phyloP scores from a whole-genome alignment of 2,329 filamentous ascomycete species.

The Niveomyces coronatus region DNA sequence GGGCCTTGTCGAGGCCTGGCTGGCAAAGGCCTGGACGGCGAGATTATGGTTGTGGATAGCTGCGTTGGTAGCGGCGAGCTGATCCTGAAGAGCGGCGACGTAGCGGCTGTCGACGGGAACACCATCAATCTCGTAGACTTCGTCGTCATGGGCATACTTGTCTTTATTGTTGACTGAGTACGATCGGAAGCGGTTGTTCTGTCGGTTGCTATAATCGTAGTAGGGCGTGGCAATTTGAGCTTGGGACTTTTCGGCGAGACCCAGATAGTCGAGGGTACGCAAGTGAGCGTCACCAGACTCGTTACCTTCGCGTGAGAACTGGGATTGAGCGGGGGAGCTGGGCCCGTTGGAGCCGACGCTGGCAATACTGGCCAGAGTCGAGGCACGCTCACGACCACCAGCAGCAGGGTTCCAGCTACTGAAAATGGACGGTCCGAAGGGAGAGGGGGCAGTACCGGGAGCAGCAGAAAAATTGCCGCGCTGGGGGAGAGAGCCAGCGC shows the following conservation, averaged over 20 bases:
- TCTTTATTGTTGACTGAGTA: constrained; percentile 99
- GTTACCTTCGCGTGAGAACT: constrained; percentile 74
- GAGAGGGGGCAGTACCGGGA: constrained; percentile 42
- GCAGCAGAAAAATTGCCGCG: constrained; percentile 56
- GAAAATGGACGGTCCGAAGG: constrained; percentile 86
- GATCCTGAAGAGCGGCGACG: constrained; percentile 51
- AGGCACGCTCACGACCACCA: constrained; percentile 67
- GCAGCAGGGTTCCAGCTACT: constrained; percentile 66
- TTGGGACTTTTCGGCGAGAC: constrained; percentile 86
- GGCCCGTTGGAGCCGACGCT: constrained; percentile 88
- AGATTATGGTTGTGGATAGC: constrained; percentile 86
- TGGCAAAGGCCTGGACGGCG: constrained; percentile 85
- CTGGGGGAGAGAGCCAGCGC: constrained; percentile 91
- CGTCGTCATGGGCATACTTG: constrained; percentile 85
- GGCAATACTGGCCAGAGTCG: constrained; percentile 70
- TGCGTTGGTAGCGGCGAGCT: constrained; percentile 53
- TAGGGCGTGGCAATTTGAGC: constrained; percentile 67
- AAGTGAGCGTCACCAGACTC: constrained; percentile 78
- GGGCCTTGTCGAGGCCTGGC: constrained; percentile 73
- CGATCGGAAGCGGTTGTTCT: constrained; percentile 81
- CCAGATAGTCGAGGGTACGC: constrained; percentile 91
- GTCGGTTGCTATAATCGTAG: constrained; percentile 59
- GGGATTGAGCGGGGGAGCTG: constrained; percentile 75
- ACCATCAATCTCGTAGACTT: constrained; percentile 54
- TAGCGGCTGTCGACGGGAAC: constrained; percentile 45